These are phyloP conservation scores for Pecoramyces ruminantium DNA, from an alignment of 192 early-diverging fungal species.

Conservation along the genomic window DNA sequence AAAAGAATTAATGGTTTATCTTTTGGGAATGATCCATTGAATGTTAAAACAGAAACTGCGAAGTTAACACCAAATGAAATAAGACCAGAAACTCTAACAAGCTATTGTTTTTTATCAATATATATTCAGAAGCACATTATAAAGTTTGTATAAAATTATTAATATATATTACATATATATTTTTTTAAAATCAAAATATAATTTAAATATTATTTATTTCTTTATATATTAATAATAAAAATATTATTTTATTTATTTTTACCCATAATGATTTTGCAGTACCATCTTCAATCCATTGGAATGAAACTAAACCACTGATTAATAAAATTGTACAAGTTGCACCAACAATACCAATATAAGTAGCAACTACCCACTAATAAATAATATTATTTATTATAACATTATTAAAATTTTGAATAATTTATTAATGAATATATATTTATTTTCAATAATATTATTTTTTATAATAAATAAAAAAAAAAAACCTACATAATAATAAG, in stretches of 20 bases:
- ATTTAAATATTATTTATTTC: too few species aligned
- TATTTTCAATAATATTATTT: too few species aligned
- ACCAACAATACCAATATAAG: conserved; percentile 61
- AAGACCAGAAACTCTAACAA: not conserved
- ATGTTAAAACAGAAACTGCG: conserved; percentile 70
- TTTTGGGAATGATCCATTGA: conserved; percentile 46
- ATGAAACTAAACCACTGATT: conserved; percentile 87
- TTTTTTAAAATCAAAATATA: too few species aligned
- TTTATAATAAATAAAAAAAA: too few species aligned
- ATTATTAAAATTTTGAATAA: too few species aligned
- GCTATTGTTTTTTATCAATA: too few species aligned
- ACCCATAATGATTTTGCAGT: conserved; percentile 88
- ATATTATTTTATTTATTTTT: conserved; percentile 3
- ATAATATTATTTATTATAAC: too few species aligned
- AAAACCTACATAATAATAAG: conserved; percentile 38
- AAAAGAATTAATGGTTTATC: conserved; percentile 56
- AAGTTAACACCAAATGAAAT: conserved; percentile 46
- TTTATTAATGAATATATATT: too few species aligned
- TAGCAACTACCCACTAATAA: conserved; percentile 81
- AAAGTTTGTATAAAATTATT: too few species aligned
- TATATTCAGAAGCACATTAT: too few species aligned
- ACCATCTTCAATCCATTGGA: conserved; percentile 95
- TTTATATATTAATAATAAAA: too few species aligned
- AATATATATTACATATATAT: too few species aligned
- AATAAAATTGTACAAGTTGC: conserved; percentile 85